These are phyloP conservation scores for Euphorbia tirucalli DNA, from an alignment of 345 rosid species.

Conservation along the genomic window DNA sequence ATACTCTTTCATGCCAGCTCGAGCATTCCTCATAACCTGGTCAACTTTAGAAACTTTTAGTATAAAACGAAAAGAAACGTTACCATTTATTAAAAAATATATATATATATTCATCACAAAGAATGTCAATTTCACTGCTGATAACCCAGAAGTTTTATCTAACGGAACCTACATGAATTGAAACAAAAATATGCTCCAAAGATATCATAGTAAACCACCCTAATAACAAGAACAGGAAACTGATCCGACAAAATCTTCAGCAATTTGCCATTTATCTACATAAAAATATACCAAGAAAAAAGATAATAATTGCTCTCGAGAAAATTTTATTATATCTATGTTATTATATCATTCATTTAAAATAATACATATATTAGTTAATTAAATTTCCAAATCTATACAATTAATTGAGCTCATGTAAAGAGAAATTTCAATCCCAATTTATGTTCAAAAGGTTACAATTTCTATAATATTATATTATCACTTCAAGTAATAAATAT, in stretches of 20 bases:
- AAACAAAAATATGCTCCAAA: background rate
- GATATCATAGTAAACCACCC: background rate
- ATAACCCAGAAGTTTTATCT: background rate
- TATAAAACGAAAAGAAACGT: background rate
- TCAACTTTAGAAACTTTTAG: slow-evolving; percentile 1
- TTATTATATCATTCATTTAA: too few relatives aligned
- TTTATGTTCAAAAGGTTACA: background rate
- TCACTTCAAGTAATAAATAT: background rate
- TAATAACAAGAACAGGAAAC: background rate
- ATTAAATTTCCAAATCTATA: background rate
- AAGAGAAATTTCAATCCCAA: background rate
- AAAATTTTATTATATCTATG: too few relatives aligned
- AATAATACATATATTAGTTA: background rate
- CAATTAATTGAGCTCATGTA: background rate
- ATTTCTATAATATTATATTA: background rate
- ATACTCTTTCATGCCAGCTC: slow-evolving; percentile 76
- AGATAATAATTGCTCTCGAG: background rate
- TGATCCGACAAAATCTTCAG: background rate
- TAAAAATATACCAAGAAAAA: background rate
- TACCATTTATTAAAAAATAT: too few relatives aligned
- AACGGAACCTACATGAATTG: background rate
- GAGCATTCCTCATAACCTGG: slow-evolving; percentile 78
- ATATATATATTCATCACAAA: background rate
- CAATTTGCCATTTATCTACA: slow-evolving; percentile 1
- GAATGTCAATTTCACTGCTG: background rate